Evolutionary conservation across 129 eudicot genomes (phyloP), one percentile per base, ranked within the genome.

Genomic region (Cynara cardunculus): DNA sequence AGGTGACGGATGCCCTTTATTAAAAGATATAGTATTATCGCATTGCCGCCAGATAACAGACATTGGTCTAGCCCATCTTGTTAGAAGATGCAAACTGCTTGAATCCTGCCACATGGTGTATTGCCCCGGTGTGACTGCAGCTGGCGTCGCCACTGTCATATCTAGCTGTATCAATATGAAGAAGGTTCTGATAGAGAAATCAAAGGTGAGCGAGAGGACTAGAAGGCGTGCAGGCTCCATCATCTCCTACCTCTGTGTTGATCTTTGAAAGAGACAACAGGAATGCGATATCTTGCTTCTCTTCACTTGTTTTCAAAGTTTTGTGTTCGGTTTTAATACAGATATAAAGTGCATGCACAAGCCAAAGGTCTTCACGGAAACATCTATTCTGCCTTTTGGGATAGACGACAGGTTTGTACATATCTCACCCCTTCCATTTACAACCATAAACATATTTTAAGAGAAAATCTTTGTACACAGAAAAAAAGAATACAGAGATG

Each of bases 81-180:
- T 86, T 5, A 84, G 27, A 49, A 86, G 80, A 25, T 90, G 97
- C 86, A 79, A 81, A 22, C 76, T 86, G 26, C 90, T 94, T 12
- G 97, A 94, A 84, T 73, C 91, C 30, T 91, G 97, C 85, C 96
- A 94, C 83, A 91, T 94, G 97, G 98, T 91, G 3, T 94, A 88
- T 66, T 94, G 98, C 84, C 96, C 96, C 2, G 86, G 91, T n/a
- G 86, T 94, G 16, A 89, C 98, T 2, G 71, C 89, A 76, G 89
- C 89, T 35, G 98, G 98, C n/a, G 97, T 94, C 13, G 93, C 98
- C 31, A 91, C 98, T 0, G 85, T 94, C 53, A 86, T 92, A 49
- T 86, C 98, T 12, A 82, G 81, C 77, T 94, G 98, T 74, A 77
- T 67, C 71, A 91, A 89, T 53, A 82, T 94, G 82, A 94, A 94